Evolutionary conservation across 768 basidiomycete genomes (phyloP).

Genomic region (Xerocomellus amylosporus): DNA sequence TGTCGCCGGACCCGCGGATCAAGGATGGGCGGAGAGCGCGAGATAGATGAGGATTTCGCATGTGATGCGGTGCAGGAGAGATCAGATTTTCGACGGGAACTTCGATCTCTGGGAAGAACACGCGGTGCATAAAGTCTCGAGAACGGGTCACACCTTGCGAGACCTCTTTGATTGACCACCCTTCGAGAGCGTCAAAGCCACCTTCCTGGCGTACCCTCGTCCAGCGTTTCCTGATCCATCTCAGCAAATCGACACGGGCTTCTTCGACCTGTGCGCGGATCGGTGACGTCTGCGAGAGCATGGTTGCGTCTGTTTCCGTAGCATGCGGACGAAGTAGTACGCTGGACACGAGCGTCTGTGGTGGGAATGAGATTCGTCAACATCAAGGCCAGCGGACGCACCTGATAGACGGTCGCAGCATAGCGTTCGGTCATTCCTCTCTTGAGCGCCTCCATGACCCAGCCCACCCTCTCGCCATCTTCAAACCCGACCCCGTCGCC

Average conservation of each 20-base stretch:
- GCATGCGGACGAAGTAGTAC: slow-evolving; percentile 69
- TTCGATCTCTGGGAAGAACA: slow-evolving; percentile 63
- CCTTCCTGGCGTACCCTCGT: slow-evolving; percentile 64
- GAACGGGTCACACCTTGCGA: slow-evolving; percentile 27
- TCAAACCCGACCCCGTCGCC: slow-evolving; percentile 72
- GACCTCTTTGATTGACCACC: slow-evolving; percentile 88
- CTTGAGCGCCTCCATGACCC: slow-evolving; percentile 66
- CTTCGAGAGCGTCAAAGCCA: slow-evolving; percentile 82
- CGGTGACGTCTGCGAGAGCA: slow-evolving; percentile 67
- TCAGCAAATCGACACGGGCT: slow-evolving; percentile 41
- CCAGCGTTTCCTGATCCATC: slow-evolving; percentile 81
- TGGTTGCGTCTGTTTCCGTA: slow-evolving; percentile 53
- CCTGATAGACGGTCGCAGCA: slow-evolving; percentile 77
- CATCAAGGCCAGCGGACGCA: slow-evolving; percentile 24
- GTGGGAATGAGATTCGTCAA: background rate
- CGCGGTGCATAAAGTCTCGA: background rate
- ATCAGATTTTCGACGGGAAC: slow-evolving; percentile 73
- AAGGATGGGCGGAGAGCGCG: no score
- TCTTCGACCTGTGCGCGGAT: slow-evolving; percentile 74
- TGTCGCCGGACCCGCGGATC: no score
- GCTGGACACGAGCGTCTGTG: slow-evolving; percentile 66
- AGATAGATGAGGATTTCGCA: no score
- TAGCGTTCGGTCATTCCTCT: slow-evolving; percentile 61
- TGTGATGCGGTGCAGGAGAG: slow-evolving; percentile 38
- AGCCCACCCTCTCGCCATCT: slow-evolving; percentile 74